These are phyloP conservation scores for Termitomyces sp. DNA, from an alignment of 768 basidiomycete genomes.

Conservation along the genomic window DNA sequence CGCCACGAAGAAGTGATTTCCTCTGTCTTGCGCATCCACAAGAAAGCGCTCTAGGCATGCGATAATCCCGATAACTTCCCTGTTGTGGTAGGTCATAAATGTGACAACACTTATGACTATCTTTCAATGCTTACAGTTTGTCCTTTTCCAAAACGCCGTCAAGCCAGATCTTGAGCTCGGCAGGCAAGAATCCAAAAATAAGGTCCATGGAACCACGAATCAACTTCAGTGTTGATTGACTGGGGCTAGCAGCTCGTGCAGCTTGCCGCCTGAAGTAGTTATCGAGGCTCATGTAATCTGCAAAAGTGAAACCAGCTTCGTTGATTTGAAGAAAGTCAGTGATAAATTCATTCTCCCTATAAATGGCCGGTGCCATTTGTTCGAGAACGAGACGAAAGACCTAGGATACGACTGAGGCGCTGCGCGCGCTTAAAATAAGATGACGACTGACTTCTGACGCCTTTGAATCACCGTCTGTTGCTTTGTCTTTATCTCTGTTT, in stretches of 20 bases:
- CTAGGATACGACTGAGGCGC: conserved; percentile 33
- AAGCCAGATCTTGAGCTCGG: conserved; percentile 81
- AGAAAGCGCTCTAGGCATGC: conserved; percentile 76
- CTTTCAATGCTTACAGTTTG: conserved; percentile 49
- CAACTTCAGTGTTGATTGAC: conserved; percentile 69
- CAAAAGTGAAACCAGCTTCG: conserved; percentile 85
- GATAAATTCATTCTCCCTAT: conserved; percentile 84
- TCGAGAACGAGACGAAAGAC: conserved; percentile 73
- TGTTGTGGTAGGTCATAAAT: conserved; percentile 25
- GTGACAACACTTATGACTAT: background rate
- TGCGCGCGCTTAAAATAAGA: background rate
- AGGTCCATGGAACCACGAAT: conserved; percentile 89
- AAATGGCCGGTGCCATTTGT: conserved; percentile 72
- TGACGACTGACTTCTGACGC: conserved; percentile 61
- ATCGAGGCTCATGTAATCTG: conserved; percentile 92
- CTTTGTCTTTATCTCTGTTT: conserved; percentile 57
- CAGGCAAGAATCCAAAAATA: conserved; percentile 89
- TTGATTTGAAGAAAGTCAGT: conserved; percentile 92
- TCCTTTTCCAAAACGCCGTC: conserved; percentile 77
- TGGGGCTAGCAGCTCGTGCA: conserved; percentile 63
- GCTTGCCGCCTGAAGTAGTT: conserved; percentile 94
- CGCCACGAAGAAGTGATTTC: conserved; percentile 68
- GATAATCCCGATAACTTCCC: conserved; percentile 83
- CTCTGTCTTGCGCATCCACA: conserved; percentile 73
- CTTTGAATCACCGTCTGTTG: conserved; percentile 53